Base-by-base conservation (phyloP, 306 rosid species). In the Boehmeria nivea region DNA sequence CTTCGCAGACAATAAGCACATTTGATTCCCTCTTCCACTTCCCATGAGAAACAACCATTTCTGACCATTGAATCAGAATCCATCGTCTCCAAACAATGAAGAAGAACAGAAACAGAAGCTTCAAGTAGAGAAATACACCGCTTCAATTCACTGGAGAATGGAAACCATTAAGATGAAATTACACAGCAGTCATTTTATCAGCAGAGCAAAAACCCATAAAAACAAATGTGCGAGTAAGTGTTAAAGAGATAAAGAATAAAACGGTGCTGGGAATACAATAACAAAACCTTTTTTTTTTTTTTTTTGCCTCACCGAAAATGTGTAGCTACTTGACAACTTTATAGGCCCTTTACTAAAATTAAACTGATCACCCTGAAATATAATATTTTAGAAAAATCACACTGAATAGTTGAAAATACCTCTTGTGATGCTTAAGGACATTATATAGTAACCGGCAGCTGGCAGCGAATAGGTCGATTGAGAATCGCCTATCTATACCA, bases 1-100 rank as follows among this genome's bases (percentile, higher is more conserved):
- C 98, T 80, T 70, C 85, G 71, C 17, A 90, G 83, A 72, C 66
- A 78, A 75, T 76, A 68, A 51, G 94, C 95, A 75, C 95, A 90
- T 75, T 70, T 80, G 59, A 90, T 84, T 43, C 78, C 98, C 78
- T 84, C 95, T 52, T 82, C 83, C 50, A 80, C 74, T 54, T 88
- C 75, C 91, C 84, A 87, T 8, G 82, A 79, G 65, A 86, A 84
- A 54, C 36, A 75, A 60, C 66, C 83, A 68, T 69, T 76, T 51
- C 43, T 63, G 54, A 26, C 16, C 10, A 33, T 42, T 5, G 76
- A 70, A 53, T 67, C 65, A 7, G 70, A 43, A 67, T 70, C 91
- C 47, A 74, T 66, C 7, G 76, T 78, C 80, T 87, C 94, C 82
- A 87, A 74, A 73, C 88, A 90, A 66, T 70, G 68, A 70, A 90